Percentiles rank a stretch among this genome's conserved stretches.
Evolutionary conservation across 169 alveolate species (phyloP).

Genomic region (Plasmodium fragile): DNA sequence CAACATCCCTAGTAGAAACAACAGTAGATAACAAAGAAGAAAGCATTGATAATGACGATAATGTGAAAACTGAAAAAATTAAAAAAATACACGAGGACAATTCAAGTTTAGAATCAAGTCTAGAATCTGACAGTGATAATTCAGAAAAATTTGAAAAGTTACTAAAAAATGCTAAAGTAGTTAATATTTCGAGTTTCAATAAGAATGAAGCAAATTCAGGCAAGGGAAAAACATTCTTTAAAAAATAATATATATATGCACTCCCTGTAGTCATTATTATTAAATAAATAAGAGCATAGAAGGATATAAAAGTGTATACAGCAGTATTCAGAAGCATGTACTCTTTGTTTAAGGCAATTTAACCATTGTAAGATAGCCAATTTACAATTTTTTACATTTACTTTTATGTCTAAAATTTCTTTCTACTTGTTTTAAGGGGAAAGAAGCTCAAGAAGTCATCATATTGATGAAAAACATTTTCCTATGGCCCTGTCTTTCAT

Average conservation of each 20-base stretch:
- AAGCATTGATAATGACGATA: constrained; percentile 8
- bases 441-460: constrained; percentile 25
- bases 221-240: constrained; percentile 26
- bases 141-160: constrained; percentile 75
- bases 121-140: constrained; percentile 75
- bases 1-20: constrained; percentile 62
- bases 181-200: constrained; percentile 54
- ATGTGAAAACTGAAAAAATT: constrained; percentile 13
- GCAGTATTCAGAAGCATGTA: neutral
- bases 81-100: constrained; percentile 7
- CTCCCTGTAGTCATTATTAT: neutral
- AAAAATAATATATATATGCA: neutral
- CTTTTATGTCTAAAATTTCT: constrained; percentile 12
- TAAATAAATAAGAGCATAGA: constrained; percentile 5
- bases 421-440: constrained; percentile 52
- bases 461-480: constrained; percentile 44
- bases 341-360: neutral
- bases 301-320: neutral
- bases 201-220: constrained; percentile 66
- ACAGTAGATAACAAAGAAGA: constrained; percentile 46
- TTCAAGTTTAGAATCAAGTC: constrained; percentile 63
- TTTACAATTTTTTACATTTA: neutral
- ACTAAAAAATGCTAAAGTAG: constrained; percentile 73
- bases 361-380: neutral
- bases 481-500: constrained; percentile 60